phyloP scores from a whole-genome alignment of 352 stramenopile genomes.

The Globisporangium nagaii region DNA sequence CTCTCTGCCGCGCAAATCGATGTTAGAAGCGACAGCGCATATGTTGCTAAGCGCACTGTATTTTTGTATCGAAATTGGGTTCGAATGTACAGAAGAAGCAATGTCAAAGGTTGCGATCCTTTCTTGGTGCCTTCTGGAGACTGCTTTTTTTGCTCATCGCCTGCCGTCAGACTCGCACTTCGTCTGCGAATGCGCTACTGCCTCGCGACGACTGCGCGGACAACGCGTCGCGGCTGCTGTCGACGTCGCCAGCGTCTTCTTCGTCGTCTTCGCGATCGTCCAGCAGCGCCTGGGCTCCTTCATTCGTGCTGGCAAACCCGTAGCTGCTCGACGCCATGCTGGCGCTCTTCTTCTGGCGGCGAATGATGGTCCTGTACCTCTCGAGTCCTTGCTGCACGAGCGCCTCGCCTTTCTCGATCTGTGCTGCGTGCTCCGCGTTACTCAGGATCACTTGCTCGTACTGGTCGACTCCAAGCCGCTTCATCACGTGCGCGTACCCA shows the following conservation, averaged over 20 bases:
- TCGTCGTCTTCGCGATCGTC: not conserved
- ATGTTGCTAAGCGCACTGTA: not conserved
- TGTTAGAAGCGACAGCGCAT: not conserved
- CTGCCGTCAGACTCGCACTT: too few relatives aligned
- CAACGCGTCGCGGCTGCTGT: too few relatives aligned
- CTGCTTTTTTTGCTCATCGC: too few relatives aligned
- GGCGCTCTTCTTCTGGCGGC: conserved; percentile 27
- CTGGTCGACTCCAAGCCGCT: conserved; percentile 51
- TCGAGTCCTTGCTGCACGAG: conserved; percentile 51
- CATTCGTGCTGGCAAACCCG: conserved; percentile 15
- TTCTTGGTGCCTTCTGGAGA: too few relatives aligned
- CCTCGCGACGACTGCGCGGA: not conserved
- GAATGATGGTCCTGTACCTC: conserved; percentile 26
- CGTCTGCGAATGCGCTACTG: too few relatives aligned
- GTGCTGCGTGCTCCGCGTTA: conserved; percentile 25
- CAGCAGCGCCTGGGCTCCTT: conserved; percentile 8
- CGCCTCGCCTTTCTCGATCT: conserved; percentile 40
- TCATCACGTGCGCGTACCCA: conserved; percentile 49
- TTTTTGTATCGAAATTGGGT: not conserved
- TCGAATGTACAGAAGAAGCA: not conserved
- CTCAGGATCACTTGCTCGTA: conserved; percentile 54
- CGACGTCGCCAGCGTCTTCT: not conserved
- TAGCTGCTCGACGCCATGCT: conserved; percentile 16
- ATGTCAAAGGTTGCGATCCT: not conserved
- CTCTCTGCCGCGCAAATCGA: not conserved